Percentiles rank a stretch among this genome's conserved stretches.
Evolutionary conservation across 2,329 filamentous ascomycete genomes (phyloP).

Genomic region (Cladosporium sp.): DNA sequence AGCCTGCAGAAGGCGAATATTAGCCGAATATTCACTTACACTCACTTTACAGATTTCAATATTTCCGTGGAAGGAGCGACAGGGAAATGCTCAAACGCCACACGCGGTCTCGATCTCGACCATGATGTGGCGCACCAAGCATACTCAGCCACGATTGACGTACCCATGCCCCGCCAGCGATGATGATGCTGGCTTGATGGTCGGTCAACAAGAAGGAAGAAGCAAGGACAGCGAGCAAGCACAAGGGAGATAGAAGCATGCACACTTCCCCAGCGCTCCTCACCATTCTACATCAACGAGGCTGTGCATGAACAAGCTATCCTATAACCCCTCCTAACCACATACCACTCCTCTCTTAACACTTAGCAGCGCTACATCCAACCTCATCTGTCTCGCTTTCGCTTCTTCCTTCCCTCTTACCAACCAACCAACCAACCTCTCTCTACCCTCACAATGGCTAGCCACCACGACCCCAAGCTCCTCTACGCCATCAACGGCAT

Average conservation of each 20-base stretch:
- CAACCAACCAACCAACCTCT: not conserved
- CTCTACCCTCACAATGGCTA: conserved; percentile 46
- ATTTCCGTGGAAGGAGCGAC: not conserved
- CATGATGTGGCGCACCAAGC: not conserved
- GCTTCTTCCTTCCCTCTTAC: not conserved
- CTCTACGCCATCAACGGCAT: conserved; percentile 73
- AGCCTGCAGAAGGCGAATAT: too few species aligned
- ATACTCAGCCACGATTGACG: conserved; percentile 12
- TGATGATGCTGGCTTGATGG: not conserved
- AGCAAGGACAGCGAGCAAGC: not conserved
- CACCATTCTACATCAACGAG: not conserved
- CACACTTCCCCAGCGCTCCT: not conserved
- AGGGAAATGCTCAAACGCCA: not conserved
- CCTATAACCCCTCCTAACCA: not conserved
- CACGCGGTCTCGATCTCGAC: not conserved
- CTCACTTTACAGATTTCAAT: not conserved
- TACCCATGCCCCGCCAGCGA: conserved; percentile 1
- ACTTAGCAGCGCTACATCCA: not conserved
- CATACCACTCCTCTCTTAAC: not conserved
- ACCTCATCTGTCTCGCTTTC: not conserved
- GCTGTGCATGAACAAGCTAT: conserved; percentile 3
- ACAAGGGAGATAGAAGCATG: not conserved
- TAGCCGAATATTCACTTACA: not conserved
- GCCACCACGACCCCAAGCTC: conserved; percentile 57
- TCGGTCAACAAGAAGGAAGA: not conserved